phyloP scores from a whole-genome alignment of 805 yeast species.

The Saccharomycopsis sp. region DNA sequence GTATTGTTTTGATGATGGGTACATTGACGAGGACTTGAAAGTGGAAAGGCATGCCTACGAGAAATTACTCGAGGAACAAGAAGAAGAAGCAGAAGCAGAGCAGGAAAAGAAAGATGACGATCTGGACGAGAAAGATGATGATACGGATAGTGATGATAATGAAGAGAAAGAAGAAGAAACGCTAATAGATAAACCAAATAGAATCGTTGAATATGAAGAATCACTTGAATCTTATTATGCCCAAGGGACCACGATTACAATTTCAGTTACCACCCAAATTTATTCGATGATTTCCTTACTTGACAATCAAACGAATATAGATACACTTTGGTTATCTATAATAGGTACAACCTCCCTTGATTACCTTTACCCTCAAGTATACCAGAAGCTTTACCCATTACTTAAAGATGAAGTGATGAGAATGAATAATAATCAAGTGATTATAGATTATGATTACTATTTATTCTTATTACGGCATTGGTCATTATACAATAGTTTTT shows the following conservation, averaged over 20 bases:
- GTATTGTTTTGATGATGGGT: constrained; percentile 83
- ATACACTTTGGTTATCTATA: constrained; percentile 76
- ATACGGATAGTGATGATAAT: constrained; percentile 23
- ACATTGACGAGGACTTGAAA: constrained; percentile 49
- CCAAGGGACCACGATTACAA: constrained; percentile 71
- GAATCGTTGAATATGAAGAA: constrained; percentile 43
- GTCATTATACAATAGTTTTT: constrained; percentile 85
- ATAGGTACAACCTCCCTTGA: constrained; percentile 84
- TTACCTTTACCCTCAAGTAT: constrained; percentile 64
- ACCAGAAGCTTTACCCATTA: constrained; percentile 63
- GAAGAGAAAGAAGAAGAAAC: constrained; percentile 32
- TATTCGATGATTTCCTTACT: constrained; percentile 74
- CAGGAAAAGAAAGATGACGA: constrained; percentile 27
- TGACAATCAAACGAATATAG: constrained; percentile 56
- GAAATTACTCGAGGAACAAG: constrained; percentile 37
- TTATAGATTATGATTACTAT: constrained; percentile 77
- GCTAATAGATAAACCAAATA: too few species aligned
- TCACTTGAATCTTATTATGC: constrained; percentile 68
- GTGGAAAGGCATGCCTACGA: constrained; percentile 59
- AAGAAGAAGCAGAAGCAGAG: constrained; percentile 28
- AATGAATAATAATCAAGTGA: constrained; percentile 40
- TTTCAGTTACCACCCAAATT: constrained; percentile 71
- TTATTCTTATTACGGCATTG: constrained; percentile 85
- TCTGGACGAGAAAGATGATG: constrained; percentile 28
- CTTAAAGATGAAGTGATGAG: constrained; percentile 79